A percentile compares a stretch with the other conserved stretches of the same genome.
Conservation (phyloP, 2,329 filamentous ascomycete species). For the Canariomyces notabilis region DNA sequence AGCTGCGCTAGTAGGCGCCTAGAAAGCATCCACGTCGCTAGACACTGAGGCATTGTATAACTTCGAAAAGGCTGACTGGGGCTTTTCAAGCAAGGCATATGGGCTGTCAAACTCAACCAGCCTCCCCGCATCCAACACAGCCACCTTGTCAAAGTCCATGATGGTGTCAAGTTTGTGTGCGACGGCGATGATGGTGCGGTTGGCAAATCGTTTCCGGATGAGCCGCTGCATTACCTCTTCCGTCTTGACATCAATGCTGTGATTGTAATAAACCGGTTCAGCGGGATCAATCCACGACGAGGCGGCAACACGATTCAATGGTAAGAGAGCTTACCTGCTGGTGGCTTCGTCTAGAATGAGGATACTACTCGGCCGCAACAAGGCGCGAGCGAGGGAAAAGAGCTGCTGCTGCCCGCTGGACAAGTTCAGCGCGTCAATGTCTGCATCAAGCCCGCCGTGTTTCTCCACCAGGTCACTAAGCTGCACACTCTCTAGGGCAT, state of each 20-base stretch:
- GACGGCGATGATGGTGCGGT: constrained; percentile 46
- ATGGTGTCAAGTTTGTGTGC: constrained; percentile 39
- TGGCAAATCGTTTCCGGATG: constrained; percentile 47
- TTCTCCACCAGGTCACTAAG: constrained; percentile 30
- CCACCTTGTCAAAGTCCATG: constrained; percentile 45
- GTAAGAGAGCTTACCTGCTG: constrained; percentile 27
- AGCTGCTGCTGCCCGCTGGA: constrained; percentile 46
- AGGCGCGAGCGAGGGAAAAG: constrained; percentile 44
- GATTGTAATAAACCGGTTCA: neutral
- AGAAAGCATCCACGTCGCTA: constrained; percentile 15
- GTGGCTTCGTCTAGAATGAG: constrained; percentile 43
- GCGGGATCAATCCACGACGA: neutral
- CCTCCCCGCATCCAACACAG: constrained; percentile 40
- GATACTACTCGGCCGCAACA: constrained; percentile 38
- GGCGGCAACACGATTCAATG: neutral
- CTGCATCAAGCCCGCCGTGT: constrained; percentile 35
- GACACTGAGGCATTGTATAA: constrained; percentile 16
- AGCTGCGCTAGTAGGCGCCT: no score
- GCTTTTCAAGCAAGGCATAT: constrained; percentile 17
- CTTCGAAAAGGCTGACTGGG: constrained; percentile 15
- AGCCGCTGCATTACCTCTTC: constrained; percentile 52
- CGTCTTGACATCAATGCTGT: constrained; percentile 51
- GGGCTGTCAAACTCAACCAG: constrained; percentile 28
- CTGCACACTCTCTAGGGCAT: constrained; percentile 21
- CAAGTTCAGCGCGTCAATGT: constrained; percentile 31